phyloP scores from a whole-genome alignment of 345 rosid genomes.

The Syzygium jambos region DNA sequence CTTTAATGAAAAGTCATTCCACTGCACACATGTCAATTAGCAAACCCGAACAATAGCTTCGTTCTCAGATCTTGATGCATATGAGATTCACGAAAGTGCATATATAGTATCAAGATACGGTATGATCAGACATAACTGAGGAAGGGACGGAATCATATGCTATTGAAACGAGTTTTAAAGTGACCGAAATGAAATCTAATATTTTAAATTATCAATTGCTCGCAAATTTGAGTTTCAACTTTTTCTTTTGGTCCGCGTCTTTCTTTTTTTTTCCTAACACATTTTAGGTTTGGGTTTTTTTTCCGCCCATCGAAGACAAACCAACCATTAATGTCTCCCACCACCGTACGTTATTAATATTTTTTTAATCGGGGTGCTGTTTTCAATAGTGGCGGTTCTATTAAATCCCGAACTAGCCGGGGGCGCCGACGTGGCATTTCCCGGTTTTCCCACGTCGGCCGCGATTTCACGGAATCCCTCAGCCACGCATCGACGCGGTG shows the following conservation, averaged over 20 bases:
- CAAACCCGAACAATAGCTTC: too few relatives aligned
- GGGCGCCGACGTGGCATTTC: background rate
- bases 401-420: background rate
- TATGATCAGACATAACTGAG: background rate
- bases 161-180: background rate
- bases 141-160: background rate
- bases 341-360: background rate
- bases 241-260: background rate
- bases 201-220: background rate
- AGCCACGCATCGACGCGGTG: background rate
- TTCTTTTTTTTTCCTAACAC: background rate
- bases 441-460: background rate
- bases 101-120: background rate
- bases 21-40: too few relatives aligned
- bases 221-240: background rate
- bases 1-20: too few relatives aligned
- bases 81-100: too few relatives aligned
- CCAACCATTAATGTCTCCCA: background rate
- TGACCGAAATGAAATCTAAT: background rate
- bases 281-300: background rate
- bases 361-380: background rate
- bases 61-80: too few relatives aligned
- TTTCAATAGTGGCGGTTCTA: background rate
- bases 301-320: background rate
- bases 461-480: background rate